phyloP scores from a whole-genome alignment of 139 green algal genomes.

The Chlamydomonas asymmetrica region DNA sequence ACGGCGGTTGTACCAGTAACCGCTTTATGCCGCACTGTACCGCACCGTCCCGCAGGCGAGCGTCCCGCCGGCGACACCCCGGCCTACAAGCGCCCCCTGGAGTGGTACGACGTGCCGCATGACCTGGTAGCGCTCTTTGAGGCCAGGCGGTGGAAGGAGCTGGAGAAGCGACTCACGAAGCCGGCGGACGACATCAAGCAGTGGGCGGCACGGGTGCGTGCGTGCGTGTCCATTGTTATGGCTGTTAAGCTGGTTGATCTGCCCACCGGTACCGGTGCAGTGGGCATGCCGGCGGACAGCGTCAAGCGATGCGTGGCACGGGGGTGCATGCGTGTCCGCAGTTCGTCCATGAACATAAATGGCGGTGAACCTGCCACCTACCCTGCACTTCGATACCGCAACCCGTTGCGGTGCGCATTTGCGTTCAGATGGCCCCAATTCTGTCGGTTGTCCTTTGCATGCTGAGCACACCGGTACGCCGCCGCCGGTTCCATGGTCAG shows the following conservation, averaged over 20 bases:
- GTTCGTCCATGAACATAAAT: too few relatives aligned
- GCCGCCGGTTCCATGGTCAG: too few relatives aligned
- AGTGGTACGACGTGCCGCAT: neutral
- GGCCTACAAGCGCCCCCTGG: neutral
- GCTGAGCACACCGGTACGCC: too few relatives aligned
- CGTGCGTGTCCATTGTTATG: neutral
- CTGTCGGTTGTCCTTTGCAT: too few relatives aligned
- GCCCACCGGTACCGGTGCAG: too few relatives aligned
- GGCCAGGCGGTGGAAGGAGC: neutral
- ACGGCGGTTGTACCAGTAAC: too few relatives aligned
- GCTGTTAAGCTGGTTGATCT: neutral
- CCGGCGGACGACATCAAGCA: neutral
- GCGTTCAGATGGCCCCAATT: too few relatives aligned
- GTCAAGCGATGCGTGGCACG: neutral
- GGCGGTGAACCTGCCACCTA: too few relatives aligned
- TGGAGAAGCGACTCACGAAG: neutral
- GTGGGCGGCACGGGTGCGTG: neutral
- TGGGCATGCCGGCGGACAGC: neutral
- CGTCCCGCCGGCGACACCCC: neutral
- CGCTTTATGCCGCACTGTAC: too few relatives aligned
- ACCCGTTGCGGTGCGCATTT: too few relatives aligned
- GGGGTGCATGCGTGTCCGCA: neutral
- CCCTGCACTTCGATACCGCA: too few relatives aligned
- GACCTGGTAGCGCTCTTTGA: conserved; percentile 2
- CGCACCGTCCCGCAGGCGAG: neutral